Conservation (phyloP, 768 basidiomycete genomes). For the Coprinellus micaceus region DNA sequence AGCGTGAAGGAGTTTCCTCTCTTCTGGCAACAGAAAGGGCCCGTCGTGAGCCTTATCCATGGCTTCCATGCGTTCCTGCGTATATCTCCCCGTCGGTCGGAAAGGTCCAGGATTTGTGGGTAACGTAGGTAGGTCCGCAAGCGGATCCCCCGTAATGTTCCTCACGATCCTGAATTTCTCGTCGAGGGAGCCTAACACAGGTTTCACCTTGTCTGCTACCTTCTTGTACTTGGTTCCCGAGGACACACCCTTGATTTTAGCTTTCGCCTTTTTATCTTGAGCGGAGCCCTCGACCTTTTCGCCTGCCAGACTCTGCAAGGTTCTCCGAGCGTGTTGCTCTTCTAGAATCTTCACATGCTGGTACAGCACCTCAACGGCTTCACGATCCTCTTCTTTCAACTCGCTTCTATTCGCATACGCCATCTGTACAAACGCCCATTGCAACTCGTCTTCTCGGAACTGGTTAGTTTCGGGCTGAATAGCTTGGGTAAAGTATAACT, state of each 20-base stretch:
- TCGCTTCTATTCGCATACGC: neutral
- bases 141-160: constrained; percentile 24
- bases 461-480: neutral
- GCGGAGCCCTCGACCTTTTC: neutral
- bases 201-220: constrained; percentile 24
- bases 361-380: too few species aligned
- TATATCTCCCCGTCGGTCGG: constrained; percentile 21
- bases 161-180: constrained; percentile 22
- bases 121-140: constrained; percentile 20
- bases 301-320: neutral
- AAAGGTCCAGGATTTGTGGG: constrained; percentile 17
- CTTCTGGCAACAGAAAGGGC: constrained; percentile 17
- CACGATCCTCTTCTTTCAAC: neutral
- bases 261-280: neutral
- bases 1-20: constrained; percentile 15
- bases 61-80: constrained; percentile 17
- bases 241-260: constrained; percentile 1
- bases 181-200: constrained; percentile 19
- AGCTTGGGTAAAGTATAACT: neutral
- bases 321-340: neutral
- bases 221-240: constrained; percentile 27
- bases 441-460: neutral
- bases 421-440: neutral
- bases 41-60: constrained; percentile 18
- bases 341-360: too few species aligned